Percentiles rank a stretch among this genome's conserved stretches.
Evolutionary conservation across 2,329 filamentous ascomycete species (phyloP).

Genomic region (Exophiala dermatitidis): DNA sequence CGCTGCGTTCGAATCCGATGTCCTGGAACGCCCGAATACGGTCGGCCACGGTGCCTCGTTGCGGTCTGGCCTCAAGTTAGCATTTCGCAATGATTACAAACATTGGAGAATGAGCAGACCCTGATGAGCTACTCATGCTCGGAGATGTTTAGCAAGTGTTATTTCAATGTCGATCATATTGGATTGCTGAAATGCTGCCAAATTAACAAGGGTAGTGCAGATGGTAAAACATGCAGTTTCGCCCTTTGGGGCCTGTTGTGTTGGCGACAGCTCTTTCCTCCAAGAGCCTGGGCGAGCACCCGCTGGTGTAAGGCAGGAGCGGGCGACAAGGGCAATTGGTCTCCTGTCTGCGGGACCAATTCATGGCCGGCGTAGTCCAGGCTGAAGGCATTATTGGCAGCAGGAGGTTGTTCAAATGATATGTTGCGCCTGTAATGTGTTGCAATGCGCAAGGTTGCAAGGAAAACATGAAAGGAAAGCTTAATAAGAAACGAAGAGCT

Average conservation of each 20-base stretch:
- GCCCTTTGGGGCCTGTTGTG: background rate
- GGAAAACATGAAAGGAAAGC: background rate
- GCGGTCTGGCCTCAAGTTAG: conserved; percentile 12
- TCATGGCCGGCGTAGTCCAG: too few species aligned
- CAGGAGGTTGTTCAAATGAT: background rate
- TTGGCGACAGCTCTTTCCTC: background rate
- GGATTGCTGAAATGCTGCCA: conserved; percentile 1
- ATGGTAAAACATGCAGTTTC: background rate
- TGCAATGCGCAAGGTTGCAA: too few species aligned
- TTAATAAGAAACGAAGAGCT: background rate
- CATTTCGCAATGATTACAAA: background rate
- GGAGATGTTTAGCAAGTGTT: conserved; percentile 8
- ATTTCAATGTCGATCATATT: conserved; percentile 8
- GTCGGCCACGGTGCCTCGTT: conserved; percentile 23
- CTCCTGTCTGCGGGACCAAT: too few species aligned
- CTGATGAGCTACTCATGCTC: conserved; percentile 18
- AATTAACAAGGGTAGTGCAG: background rate
- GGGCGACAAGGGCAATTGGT: too few species aligned
- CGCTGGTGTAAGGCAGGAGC: background rate
- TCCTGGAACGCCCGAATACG: conserved; percentile 26
- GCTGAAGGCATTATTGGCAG: too few species aligned
- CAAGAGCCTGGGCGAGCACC: background rate
- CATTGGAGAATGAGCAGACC: conserved; percentile 1
- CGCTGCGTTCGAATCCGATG: conserved; percentile 8
- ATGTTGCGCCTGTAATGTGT: too few species aligned